Evolutionary conservation across 352 stramenopile genomes (phyloP), one percentile per base, ranked within the genome.

Genomic region (Pythium scleroteichum): DNA sequence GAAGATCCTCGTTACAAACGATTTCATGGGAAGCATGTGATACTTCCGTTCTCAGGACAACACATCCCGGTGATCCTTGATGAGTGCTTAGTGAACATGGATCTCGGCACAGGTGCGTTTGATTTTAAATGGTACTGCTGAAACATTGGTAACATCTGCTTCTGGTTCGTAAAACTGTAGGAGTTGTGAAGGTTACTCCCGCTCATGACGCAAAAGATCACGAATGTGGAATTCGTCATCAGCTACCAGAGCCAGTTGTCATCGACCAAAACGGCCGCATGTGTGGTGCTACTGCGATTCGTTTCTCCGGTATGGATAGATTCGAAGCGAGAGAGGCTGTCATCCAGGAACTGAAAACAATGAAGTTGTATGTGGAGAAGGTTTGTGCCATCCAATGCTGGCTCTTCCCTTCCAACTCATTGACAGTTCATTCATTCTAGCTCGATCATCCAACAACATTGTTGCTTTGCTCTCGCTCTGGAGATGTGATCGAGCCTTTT

Each of bases 191-290:
- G 79, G 96, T 99, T 45, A 99, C 98, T n/a, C 98, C 98, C 3
- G 97, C 97, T 13, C 98, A 99, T 67, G 97, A 99, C 72, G 92
- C 96, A 3, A 99, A 99, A 63, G 98, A 99, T 83, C 99, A 99
- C 77, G 96, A 99, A 68, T 99, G 97, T 68, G 97, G 96, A 14
- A 90, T 96, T 68, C 81, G 97, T 20, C 95, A 99, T 62, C 79
- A 87, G 38, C 80, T 99, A n/a, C 68, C 78, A 1, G 72, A 91
- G 54, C 66, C 79, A 27, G 68, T 88, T 27, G 73, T 96, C 27
- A 92, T 96, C 26, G 74, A 94, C 46, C 76, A 87, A 27, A 62
- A 84, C 24, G 85, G 85, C 32, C 79, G 80, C 4, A 68, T 96
- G 48, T 92, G 78, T 26, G 78, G 81, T 5, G 71, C 79, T 4